Conservation (phyloP, 78 protist species). For the Dictyostelium firmibasis region DNA sequence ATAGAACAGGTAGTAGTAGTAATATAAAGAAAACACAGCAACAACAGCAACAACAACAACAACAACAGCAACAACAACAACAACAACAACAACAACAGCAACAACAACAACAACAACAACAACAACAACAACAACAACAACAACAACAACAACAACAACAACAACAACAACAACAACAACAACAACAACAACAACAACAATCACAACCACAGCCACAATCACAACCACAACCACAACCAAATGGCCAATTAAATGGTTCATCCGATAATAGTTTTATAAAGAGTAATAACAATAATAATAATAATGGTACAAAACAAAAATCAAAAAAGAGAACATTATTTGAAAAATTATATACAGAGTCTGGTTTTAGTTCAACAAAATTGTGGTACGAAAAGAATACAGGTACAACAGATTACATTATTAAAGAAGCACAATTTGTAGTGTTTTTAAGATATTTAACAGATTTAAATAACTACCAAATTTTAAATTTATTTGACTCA, state of each 20-base stretch:
- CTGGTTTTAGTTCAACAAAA: conserved; percentile 43
- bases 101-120: not conserved
- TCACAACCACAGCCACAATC: too few relatives aligned
- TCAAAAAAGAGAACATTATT: conserved; percentile 42
- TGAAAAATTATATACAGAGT: conserved; percentile 69
- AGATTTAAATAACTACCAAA: conserved; percentile 22
- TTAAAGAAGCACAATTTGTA: conserved; percentile 36
- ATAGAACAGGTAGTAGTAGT: conserved; percentile 13
- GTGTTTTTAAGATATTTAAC: conserved; percentile 40
- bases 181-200: too few relatives aligned
- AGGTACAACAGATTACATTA: not conserved
- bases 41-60: not conserved
- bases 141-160: not conserved
- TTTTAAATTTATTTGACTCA: conserved; percentile 57
- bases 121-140: not conserved
- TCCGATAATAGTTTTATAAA: not conserved
- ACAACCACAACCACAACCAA: not conserved
- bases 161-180: not conserved
- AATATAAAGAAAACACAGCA: not conserved
- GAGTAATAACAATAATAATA: not conserved
- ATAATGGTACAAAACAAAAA: not conserved
- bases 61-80: not conserved
- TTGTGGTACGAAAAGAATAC: conserved; percentile 65
- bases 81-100: not conserved
- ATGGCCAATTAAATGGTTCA: not conserved